Evolutionary conservation across 768 basidiomycete genomes (phyloP).

Genomic region (Suillus bovinus): DNA sequence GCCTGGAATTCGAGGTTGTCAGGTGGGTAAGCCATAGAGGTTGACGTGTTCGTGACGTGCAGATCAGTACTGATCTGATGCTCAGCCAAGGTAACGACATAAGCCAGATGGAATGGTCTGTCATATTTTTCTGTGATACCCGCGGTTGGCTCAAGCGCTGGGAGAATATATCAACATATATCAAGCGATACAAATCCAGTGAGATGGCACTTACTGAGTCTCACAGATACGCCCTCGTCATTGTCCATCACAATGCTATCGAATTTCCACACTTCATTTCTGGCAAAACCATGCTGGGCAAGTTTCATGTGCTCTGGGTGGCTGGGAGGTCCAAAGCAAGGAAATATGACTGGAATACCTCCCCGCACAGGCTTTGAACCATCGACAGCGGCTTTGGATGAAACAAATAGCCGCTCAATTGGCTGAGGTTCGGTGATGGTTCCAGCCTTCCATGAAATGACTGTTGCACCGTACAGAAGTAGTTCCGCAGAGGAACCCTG

Average conservation of each 20-base stretch:
- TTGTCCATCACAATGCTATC: constrained; percentile 65
- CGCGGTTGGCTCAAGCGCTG: constrained; percentile 65
- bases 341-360: constrained; percentile 68
- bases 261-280: constrained; percentile 74
- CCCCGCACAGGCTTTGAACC: constrained; percentile 75
- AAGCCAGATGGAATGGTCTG: constrained; percentile 69
- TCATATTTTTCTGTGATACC: constrained; percentile 60
- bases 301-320: constrained; percentile 72
- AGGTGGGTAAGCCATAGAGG: constrained; percentile 35
- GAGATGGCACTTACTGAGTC: constrained; percentile 57
- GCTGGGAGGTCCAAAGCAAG: constrained; percentile 85
- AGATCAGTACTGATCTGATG: constrained; percentile 78
- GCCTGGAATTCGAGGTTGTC: constrained; percentile 83
- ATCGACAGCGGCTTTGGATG: constrained; percentile 75
- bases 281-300: constrained; percentile 89
- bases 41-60: constrained; percentile 73
- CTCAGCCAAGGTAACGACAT: constrained; percentile 77
- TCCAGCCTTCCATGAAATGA: constrained; percentile 80
- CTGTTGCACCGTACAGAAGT: constrained; percentile 81
- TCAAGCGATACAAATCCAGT: background rate
- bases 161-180: constrained; percentile 15
- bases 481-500: constrained; percentile 70
- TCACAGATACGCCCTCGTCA: constrained; percentile 69
- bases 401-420: constrained; percentile 78
- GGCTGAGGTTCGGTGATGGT: constrained; percentile 36